Conservation (phyloP, 768 basidiomycete species). For the Auricularia sp. region DNA sequence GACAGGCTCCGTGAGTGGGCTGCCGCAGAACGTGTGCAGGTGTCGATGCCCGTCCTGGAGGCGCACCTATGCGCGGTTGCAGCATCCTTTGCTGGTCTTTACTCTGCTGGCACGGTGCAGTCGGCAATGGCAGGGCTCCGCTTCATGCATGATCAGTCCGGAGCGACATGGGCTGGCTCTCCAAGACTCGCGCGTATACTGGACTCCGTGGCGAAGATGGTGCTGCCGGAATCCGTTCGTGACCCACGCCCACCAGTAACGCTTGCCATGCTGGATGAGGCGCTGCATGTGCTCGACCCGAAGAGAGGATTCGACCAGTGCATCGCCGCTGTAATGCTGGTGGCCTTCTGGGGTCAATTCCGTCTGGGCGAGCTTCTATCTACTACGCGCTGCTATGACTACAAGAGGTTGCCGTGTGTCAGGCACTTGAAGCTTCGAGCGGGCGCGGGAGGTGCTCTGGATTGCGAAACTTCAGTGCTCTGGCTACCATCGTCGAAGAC, state of each 20-base stretch:
- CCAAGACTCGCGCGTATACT: background rate
- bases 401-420: no score
- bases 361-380: no score
- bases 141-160: background rate
- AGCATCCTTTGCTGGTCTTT: background rate
- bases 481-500: no score
- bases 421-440: no score
- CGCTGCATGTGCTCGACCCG: no score
- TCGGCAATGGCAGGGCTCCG: background rate
- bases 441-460: no score
- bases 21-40: background rate
- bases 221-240: background rate
- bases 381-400: no score
- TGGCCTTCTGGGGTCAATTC: no score
- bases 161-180: background rate
- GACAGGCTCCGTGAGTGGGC: background rate
- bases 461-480: no score
- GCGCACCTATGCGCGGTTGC: background rate
- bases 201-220: background rate
- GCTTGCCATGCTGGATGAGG: no score
- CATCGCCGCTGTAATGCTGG: no score
- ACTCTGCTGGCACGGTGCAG: background rate
- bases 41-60: background rate
- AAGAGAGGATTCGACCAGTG: no score
- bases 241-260: constrained; percentile 23